Evolutionary conservation across 768 basidiomycete species (phyloP).

Genomic region (Rubroboletus pulcherrimus): DNA sequence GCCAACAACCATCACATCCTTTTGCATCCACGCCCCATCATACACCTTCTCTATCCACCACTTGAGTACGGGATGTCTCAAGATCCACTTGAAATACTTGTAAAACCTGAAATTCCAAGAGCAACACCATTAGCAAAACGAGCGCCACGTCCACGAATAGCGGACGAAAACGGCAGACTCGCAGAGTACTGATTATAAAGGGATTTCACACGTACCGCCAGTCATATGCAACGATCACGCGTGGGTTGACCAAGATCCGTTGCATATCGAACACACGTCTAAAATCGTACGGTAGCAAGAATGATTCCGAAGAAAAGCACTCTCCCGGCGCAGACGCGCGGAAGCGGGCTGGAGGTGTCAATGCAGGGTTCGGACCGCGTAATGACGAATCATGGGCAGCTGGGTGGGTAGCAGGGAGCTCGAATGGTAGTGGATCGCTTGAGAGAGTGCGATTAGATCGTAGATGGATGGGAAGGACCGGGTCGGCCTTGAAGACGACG

Average conservation of each 20-base stretch:
- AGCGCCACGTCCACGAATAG: neutral
- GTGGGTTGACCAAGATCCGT: slow-evolving; percentile 37
- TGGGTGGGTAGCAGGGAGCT: slow-evolving; percentile 14
- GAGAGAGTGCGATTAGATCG: slow-evolving; percentile 39
- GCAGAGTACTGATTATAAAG: no score
- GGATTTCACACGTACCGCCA: slow-evolving; percentile 26
- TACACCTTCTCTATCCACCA: slow-evolving; percentile 41
- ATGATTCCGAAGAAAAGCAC: slow-evolving; percentile 35
- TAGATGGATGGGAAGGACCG: slow-evolving; percentile 37
- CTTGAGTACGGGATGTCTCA: slow-evolving; percentile 36
- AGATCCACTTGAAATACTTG: slow-evolving; percentile 34
- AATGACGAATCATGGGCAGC: slow-evolving; percentile 7
- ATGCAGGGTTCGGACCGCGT: slow-evolving; percentile 15
- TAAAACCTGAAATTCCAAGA: slow-evolving; percentile 19
- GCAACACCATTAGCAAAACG: neutral
- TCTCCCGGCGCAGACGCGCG: slow-evolving; percentile 15
- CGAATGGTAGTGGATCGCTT: slow-evolving; percentile 21
- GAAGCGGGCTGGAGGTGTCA: slow-evolving; percentile 17
- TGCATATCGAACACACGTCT: slow-evolving; percentile 37
- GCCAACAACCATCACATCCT: slow-evolving; percentile 36
- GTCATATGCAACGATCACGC: slow-evolving; percentile 36
- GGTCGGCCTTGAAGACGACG: slow-evolving; percentile 38
- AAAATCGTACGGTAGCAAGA: slow-evolving; percentile 41
- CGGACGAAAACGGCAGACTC: no score
- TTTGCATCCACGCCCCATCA: slow-evolving; percentile 37